Percentiles rank a stretch among this genome's conserved stretches.
These are phyloP conservation scores for Lipomyces oligophaga DNA, from an alignment of 805 yeast species.

Conservation along the genomic window DNA sequence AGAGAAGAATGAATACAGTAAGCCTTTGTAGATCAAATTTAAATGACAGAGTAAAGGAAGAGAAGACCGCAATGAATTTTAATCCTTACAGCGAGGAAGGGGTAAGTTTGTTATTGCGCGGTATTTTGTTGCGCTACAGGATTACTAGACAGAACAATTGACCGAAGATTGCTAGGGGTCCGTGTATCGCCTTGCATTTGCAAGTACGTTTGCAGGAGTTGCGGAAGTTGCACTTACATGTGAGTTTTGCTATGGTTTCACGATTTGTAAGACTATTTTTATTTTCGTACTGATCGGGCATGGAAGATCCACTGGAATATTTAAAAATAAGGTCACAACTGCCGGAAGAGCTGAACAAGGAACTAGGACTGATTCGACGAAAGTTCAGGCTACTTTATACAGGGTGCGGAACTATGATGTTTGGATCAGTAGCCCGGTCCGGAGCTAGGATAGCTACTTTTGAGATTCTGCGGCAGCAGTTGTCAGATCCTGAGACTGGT, in stretches of 20 bases:
- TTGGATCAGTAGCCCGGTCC: constrained; percentile 73
- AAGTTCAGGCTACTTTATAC: constrained; percentile 35
- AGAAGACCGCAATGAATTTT: no score
- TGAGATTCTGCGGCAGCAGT: constrained; percentile 65
- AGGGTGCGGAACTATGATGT: constrained; percentile 73
- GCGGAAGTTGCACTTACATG: constrained; percentile 40
- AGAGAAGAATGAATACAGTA: no score
- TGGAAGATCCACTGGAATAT: constrained; percentile 42
- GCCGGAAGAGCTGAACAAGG: constrained; percentile 30
- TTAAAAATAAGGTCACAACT: constrained; percentile 40
- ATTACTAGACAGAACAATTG: no score
- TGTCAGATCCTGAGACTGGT: constrained; percentile 49
- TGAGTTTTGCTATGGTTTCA: constrained; percentile 21
- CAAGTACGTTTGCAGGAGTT: constrained; percentile 41
- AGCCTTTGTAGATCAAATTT: no score
- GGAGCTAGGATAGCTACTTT: constrained; percentile 68
- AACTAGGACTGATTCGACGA: constrained; percentile 19
- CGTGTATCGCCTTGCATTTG: constrained; percentile 16
- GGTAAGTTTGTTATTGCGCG: no score
- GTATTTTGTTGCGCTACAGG: no score
- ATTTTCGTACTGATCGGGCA: neutral
- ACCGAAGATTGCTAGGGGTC: no score
- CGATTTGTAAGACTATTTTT: neutral
- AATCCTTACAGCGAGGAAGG: no score
- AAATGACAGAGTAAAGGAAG: no score